These are phyloP conservation scores for Litsea cubeba DNA, from an alignment of 164 flowering plant species.

Conservation along the genomic window DNA sequence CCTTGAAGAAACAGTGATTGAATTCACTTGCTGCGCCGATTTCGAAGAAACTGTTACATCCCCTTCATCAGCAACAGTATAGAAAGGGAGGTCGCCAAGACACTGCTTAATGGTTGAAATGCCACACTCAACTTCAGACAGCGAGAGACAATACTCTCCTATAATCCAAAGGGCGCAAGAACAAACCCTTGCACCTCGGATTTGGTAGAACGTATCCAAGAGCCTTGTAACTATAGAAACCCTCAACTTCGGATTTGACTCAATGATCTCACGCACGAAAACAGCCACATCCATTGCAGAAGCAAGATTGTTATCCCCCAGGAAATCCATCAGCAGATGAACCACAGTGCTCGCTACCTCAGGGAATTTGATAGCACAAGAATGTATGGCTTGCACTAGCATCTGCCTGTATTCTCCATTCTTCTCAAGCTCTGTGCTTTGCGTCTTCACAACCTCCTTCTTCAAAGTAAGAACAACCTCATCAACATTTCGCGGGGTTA, in stretches of 20 bases:
- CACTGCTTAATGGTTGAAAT: constrained; percentile 83
- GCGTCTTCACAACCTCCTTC: constrained; percentile 97
- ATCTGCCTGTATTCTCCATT: constrained; percentile 92
- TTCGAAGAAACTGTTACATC: constrained; percentile 44
- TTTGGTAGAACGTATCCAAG: constrained; percentile 87
- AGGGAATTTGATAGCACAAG: constrained; percentile 91
- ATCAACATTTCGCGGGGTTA: constrained; percentile 80
- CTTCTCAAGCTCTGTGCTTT: constrained; percentile 85
- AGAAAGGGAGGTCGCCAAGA: constrained; percentile 90
- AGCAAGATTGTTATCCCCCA: constrained; percentile 86
- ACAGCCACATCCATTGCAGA: constrained; percentile 87
- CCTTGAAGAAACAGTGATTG: constrained; percentile 68
- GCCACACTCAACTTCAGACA: constrained; percentile 90
- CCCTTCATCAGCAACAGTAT: constrained; percentile 56
- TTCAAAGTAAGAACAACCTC: constrained; percentile 85
- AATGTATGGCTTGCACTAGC: constrained; percentile 94
- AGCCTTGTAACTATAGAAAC: constrained; percentile 86
- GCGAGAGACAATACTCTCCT: constrained; percentile 87
- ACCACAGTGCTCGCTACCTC: constrained; percentile 97
- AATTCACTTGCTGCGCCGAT: constrained; percentile 41
- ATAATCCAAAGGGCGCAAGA: constrained; percentile 94
- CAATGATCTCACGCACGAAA: constrained; percentile 88
- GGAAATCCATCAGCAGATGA: constrained; percentile 94
- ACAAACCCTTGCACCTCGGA: constrained; percentile 85
- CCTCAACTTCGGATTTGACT: constrained; percentile 82